Evolutionary conservation across 1,139 yeast species (phyloP).

Genomic region (Magnusiomyces sp.): DNA sequence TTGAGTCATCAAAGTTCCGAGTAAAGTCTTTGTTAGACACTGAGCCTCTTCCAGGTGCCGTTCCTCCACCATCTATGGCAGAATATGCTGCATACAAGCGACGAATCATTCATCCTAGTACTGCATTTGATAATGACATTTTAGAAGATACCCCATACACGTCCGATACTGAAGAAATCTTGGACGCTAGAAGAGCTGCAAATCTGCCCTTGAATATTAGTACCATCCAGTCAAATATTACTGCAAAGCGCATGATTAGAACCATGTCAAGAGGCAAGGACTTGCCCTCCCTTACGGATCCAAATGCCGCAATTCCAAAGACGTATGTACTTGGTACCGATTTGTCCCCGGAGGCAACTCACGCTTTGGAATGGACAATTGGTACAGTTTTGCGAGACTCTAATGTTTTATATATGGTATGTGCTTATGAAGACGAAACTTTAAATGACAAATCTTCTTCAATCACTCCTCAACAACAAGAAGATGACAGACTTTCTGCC

Average conservation of each 20-base stretch:
- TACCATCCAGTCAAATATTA: slow-evolving; percentile 49
- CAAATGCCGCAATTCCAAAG: slow-evolving; percentile 48
- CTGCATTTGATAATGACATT: slow-evolving; percentile 28
- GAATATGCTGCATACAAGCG: slow-evolving; percentile 40
- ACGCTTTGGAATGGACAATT: slow-evolving; percentile 83
- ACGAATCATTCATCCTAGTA: slow-evolving; percentile 37
- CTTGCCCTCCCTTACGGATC: slow-evolving; percentile 44
- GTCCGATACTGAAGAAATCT: slow-evolving; percentile 59
- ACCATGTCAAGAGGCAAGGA: slow-evolving; percentile 61
- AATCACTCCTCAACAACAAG: slow-evolving; percentile 33
- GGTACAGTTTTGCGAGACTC: slow-evolving; percentile 84
- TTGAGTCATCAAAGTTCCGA: slow-evolving; percentile 22
- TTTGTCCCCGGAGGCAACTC: slow-evolving; percentile 73
- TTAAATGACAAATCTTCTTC: slow-evolving; percentile 22
- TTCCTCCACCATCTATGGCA: slow-evolving; percentile 45
- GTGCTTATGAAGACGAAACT: slow-evolving; percentile 66
- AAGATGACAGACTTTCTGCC: slow-evolving; percentile 44
- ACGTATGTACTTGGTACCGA: slow-evolving; percentile 74
- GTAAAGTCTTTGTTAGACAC: slow-evolving; percentile 35
- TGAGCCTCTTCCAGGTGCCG: slow-evolving; percentile 31
- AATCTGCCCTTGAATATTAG: slow-evolving; percentile 53
- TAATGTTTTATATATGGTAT: slow-evolving; percentile 69
- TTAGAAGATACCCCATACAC: slow-evolving; percentile 49
- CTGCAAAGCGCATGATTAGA: slow-evolving; percentile 47
- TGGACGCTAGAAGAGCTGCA: slow-evolving; percentile 58